Percentiles rank a stretch among this genome's conserved stretches.
These are phyloP conservation scores for Mallotus japonicus DNA, from an alignment of 441 rosid genomes.

Conservation along the genomic window DNA sequence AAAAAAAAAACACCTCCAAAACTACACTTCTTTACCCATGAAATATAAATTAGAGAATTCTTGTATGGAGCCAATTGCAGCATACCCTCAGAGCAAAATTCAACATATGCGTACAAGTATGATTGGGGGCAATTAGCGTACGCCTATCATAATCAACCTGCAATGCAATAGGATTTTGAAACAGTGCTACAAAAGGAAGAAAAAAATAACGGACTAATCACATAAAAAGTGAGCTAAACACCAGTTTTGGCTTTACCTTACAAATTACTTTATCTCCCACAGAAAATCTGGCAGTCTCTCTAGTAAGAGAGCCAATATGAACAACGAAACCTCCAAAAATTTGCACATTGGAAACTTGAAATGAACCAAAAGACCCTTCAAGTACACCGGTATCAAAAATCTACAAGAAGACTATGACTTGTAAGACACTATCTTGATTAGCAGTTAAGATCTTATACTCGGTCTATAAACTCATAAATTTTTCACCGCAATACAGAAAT, in stretches of 20 bases:
- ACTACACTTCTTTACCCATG: neutral
- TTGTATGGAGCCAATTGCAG: neutral
- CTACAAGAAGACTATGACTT: constrained; percentile 43
- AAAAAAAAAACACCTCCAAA: neutral
- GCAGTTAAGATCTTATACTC: neutral
- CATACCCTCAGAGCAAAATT: constrained; percentile 94
- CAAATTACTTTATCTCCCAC: constrained; percentile 78
- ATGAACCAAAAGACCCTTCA: constrained; percentile 77
- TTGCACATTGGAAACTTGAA: constrained; percentile 84
- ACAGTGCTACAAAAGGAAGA: neutral
- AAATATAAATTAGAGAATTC: neutral
- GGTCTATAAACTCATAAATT: neutral
- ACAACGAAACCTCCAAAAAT: constrained; percentile 89
- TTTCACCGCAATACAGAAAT: neutral
- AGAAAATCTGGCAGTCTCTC: constrained; percentile 41
- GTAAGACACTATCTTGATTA: constrained; percentile 1
- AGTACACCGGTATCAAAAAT: constrained; percentile 82
- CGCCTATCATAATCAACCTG: constrained; percentile 96
- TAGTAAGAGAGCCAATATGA: constrained; percentile 72
- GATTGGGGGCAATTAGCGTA: constrained; percentile 85
- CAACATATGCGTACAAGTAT: constrained; percentile 97
- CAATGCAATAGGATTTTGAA: constrained; percentile 14
- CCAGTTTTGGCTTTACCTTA: constrained; percentile 48
- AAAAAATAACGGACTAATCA: constrained; percentile 8
- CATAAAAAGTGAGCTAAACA: constrained; percentile 8